Conservation (phyloP, 1,284 basidiomycete species). For the Cutaneotrichosporon spelunceum region DNA sequence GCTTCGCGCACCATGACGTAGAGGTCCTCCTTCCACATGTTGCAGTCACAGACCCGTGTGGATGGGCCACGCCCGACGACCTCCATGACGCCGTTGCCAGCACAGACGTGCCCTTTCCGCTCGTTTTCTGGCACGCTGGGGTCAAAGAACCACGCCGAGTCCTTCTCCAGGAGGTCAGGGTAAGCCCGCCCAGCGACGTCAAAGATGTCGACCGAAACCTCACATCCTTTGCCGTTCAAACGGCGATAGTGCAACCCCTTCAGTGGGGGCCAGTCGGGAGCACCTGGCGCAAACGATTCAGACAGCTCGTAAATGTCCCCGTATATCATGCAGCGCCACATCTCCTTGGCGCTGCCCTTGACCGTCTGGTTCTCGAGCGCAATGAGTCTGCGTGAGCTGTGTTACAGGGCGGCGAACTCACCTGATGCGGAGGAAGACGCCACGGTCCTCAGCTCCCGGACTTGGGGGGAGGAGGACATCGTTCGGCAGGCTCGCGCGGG, state of each 20-base stretch:
- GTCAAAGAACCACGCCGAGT: slow-evolving; percentile 15
- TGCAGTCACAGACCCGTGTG: not conserved
- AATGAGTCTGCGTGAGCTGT: slow-evolving; percentile 8
- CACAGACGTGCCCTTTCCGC: not conserved
- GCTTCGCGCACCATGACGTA: slow-evolving; percentile 25
- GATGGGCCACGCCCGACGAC: slow-evolving; percentile 6
- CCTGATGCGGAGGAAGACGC: slow-evolving; percentile 37
- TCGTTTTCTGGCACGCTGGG: not conserved
- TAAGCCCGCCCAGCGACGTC: slow-evolving; percentile 44
- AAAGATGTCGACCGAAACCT: slow-evolving; percentile 40
- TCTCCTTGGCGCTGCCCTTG: not conserved
- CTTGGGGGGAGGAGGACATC: slow-evolving; percentile 24
- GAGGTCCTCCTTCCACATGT: slow-evolving; percentile 26
- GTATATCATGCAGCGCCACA: slow-evolving; percentile 38
- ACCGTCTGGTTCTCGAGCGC: slow-evolving; percentile 5
- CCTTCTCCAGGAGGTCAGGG: slow-evolving; percentile 36
- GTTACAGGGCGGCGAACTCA: slow-evolving; percentile 13
- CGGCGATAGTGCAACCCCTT: slow-evolving; percentile 33
- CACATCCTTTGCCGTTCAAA: slow-evolving; percentile 29
- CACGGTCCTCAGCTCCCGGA: slow-evolving; percentile 25
- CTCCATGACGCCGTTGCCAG: slow-evolving; percentile 5
- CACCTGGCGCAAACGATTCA: not conserved
- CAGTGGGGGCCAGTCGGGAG: slow-evolving; percentile 16
- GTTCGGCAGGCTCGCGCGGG: slow-evolving; percentile 28
- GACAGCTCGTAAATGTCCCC: slow-evolving; percentile 41